Evolutionary conservation across 768 basidiomycete genomes (phyloP), one percentile per base, ranked within the genome.

Genomic region (Boletus coccyginus): DNA sequence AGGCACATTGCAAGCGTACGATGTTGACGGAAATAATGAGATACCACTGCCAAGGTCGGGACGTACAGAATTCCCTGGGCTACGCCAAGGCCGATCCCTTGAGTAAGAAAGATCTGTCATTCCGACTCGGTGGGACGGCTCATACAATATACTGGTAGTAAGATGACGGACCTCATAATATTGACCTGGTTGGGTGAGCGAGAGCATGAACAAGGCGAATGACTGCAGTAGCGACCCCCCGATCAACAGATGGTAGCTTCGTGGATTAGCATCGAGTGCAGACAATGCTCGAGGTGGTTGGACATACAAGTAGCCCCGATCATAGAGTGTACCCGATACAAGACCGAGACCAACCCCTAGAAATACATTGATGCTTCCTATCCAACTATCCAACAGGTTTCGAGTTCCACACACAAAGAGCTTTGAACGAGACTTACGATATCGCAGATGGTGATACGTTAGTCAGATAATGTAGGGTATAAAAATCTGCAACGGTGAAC

Each of bases 221-320:
- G 74, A 69, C 40, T 80, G 76, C n/a, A 83, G 64, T 9, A 78
- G 21, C 1, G 77, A 70, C 1, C 81, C 82, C 33, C 69, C 70
- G 12, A 79, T 75, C 57, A 82, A 73, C 16, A 82, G 56, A 42
- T 73, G 67, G 54, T 78, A 76, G 58, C 79, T 79, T 59, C 27
- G 27, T 27, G 35, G 12, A 50, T 62, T 3, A 62, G 50, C 11
- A 50, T 47, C 11, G 12, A 48, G 35, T 8, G 1, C 40, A 1
- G 35, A 38, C 33, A 16, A 24, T 12, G 8, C 7, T 7, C 1
- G n/a, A 47, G 8, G 11, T 32, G 2, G 4, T 21, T 12, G 5
- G 29, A 58, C 66, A 17, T 55, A 78, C 77, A 79, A 81, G 68
- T 79, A 78, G 52, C 83, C 83, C n/a, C 71, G 71, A 51, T 84